Conservation (phyloP, 345 rosid genomes). For the Dovyalis caffra region DNA sequence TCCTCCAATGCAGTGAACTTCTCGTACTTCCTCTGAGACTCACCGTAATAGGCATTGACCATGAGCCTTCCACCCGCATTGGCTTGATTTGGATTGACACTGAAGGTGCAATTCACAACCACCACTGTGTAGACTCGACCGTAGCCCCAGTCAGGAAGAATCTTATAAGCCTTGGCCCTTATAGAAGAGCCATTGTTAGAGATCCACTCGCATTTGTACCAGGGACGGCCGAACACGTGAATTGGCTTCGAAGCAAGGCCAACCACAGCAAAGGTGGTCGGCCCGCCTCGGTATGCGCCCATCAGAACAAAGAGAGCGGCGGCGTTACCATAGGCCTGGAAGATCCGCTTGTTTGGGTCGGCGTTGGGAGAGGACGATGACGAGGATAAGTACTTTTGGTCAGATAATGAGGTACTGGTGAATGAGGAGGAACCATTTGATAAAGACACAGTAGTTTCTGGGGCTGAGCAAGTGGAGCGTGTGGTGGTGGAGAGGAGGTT, state of each 20-base stretch:
- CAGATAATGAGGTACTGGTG: conserved; percentile 10
- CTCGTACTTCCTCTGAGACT: conserved; percentile 51
- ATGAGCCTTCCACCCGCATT: conserved; percentile 72
- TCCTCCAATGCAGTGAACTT: conserved; percentile 60
- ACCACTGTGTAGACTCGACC: conserved; percentile 84
- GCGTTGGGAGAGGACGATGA: conserved; percentile 13
- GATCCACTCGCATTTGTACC: conserved; percentile 88
- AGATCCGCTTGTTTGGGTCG: conserved; percentile 66
- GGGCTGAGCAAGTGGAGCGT: conserved; percentile 29
- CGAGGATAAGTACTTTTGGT: conserved; percentile 21
- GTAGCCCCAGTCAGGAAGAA: conserved; percentile 90
- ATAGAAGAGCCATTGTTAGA: conserved; percentile 49
- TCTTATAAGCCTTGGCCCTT: conserved; percentile 64
- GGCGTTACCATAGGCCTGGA: conserved; percentile 74
- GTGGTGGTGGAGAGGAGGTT: conserved; percentile 52
- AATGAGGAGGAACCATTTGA: conserved; percentile 20
- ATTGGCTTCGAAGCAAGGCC: conserved; percentile 87
- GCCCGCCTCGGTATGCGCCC: conserved; percentile 92
- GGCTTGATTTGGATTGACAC: conserved; percentile 50
- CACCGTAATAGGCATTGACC: conserved; percentile 60
- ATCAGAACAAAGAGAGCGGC: conserved; percentile 77
- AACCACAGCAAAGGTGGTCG: conserved; percentile 60
- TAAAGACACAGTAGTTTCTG: conserved; percentile 27
- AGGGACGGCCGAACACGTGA: conserved; percentile 64
- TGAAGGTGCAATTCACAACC: conserved; percentile 70